A percentile compares a stretch with the other conserved stretches of the same genome.
These are phyloP conservation scores for Sarocladium oryzae DNA, from an alignment of 2,329 filamentous ascomycete genomes.

Conservation along the genomic window DNA sequence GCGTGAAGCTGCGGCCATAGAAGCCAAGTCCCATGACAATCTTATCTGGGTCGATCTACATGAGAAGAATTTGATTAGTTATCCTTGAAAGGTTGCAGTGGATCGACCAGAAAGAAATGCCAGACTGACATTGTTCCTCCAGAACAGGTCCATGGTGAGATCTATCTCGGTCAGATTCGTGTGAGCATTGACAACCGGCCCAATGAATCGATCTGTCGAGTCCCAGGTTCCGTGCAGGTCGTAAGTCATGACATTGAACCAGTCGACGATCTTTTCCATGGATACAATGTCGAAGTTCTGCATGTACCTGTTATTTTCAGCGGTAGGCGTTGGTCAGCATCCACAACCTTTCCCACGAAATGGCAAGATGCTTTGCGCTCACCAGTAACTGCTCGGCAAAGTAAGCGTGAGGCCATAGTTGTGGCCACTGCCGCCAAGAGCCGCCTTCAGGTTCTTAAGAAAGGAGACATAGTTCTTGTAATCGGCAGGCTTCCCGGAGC, in stretches of 20 bases:
- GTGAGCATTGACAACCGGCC: slow-evolving; percentile 28
- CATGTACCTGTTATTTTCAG: slow-evolving; percentile 14
- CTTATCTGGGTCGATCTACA: slow-evolving; percentile 22
- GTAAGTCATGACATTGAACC: slow-evolving; percentile 39
- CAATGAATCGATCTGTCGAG: slow-evolving; percentile 17
- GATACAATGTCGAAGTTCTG: slow-evolving; percentile 13
- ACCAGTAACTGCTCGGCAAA: too few relatives aligned
- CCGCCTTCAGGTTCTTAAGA: slow-evolving; percentile 14
- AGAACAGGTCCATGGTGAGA: slow-evolving; percentile 36
- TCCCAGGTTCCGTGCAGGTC: slow-evolving; percentile 35
- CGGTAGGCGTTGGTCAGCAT: too few relatives aligned
- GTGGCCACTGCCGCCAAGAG: slow-evolving; percentile 11
- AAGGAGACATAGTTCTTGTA: slow-evolving; percentile 18
- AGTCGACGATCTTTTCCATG: slow-evolving; percentile 24
- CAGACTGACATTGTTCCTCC: slow-evolving; percentile 34
- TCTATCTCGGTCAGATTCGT: slow-evolving; percentile 44
- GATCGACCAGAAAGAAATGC: too few relatives aligned
- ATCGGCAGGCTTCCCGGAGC: slow-evolving; percentile 19
- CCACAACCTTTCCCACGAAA: too few relatives aligned
- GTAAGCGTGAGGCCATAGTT: slow-evolving; percentile 11
- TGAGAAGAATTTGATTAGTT: too few relatives aligned
- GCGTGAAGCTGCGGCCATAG: slow-evolving; percentile 33
- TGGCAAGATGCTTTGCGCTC: background rate
- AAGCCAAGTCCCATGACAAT: slow-evolving; percentile 39
- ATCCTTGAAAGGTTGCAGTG: too few relatives aligned